Percentiles rank a stretch among this genome's conserved stretches.
Conservation (phyloP, 495 filamentous ascomycete genomes). For the Zalerion maritima region DNA sequence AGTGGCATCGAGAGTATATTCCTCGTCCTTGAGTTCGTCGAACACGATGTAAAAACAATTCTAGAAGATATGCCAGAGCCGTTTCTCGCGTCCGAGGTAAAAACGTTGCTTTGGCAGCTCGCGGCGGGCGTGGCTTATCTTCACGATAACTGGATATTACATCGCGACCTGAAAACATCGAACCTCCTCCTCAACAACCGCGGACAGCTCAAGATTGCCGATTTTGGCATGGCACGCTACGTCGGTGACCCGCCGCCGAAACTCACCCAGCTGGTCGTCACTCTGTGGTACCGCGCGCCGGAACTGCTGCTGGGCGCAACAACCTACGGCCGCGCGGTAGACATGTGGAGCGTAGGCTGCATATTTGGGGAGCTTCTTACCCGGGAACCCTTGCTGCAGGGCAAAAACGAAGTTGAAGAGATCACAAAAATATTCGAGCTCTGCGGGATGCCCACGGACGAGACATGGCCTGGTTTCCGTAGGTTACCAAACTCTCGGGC, state of each 20-base stretch:
- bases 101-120: conserved; percentile 77
- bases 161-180: conserved; percentile 92
- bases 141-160: conserved; percentile 83
- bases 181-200: conserved; percentile 94
- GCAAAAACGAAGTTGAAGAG: conserved; percentile 90
- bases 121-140: conserved; percentile 71
- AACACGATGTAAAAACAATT: conserved; percentile 92
- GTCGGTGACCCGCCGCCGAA: conserved; percentile 64
- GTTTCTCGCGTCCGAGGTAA: conserved; percentile 84
- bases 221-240: conserved; percentile 95
- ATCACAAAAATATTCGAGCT: conserved; percentile 64
- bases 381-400: conserved; percentile 73
- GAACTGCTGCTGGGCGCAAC: conserved; percentile 77
- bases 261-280: conserved; percentile 88
- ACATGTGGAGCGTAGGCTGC: conserved; percentile 94
- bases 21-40: conserved; percentile 94
- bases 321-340: conserved; percentile 62
- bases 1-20: conserved; percentile 65
- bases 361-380: conserved; percentile 87
- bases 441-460: conserved; percentile 76
- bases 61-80: conserved; percentile 89
- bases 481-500: conserved; percentile 80
- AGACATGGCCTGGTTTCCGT: conserved; percentile 75
- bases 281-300: conserved; percentile 90
- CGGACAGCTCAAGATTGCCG: conserved; percentile 87